Evolutionary conservation across 2,329 filamentous ascomycete species (phyloP), one percentile per base, ranked within the genome.

Genomic region (Xylaria digitata): DNA sequence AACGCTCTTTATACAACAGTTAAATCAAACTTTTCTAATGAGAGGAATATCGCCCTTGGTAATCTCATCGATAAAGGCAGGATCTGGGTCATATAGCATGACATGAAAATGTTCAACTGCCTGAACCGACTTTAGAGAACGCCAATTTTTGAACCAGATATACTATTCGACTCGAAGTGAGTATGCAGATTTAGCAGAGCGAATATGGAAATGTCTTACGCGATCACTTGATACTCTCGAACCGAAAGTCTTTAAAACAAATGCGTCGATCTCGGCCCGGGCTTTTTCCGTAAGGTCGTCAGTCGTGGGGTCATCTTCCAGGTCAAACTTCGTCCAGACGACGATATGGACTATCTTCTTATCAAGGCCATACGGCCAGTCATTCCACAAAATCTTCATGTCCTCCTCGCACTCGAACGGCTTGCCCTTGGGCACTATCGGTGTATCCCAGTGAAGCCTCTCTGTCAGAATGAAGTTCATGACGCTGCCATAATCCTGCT

Each of bases 51-150:
- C 93, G 13, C 89, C 90, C 43, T 87, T 82, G 6, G 93, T 97
- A 68, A 97, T 85, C 62, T 88, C 81, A 58, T 82, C 81, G 52
- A 97, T 80, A 71, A 96, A 93, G 3, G 82, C 84, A 45, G 84
- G 82, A 73, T 95, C 89, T 0, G 94, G 90, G 72, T 92, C 85
- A 77, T 90, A 92, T 61, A 97, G 82, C 93, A 97, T 94, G 75
- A 97, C 90, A 79, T 98, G 95, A 76, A 98, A 96, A 78, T 98
- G 95, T 82, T 97, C 94, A 11, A 98, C 88, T 0, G 92, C 89
- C 73, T 93, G 88, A 32, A 98, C 88, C 26, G 91, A 96, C 82
- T 97, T 97, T 71, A 97, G 81, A 17, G 86, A 87, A 61, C 84
- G 86, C 93, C 94, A 97, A 75, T 98, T 98, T 82, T 92, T 93